Conservation (phyloP, 805 yeast species). For the Starmerella sirachaensis region DNA sequence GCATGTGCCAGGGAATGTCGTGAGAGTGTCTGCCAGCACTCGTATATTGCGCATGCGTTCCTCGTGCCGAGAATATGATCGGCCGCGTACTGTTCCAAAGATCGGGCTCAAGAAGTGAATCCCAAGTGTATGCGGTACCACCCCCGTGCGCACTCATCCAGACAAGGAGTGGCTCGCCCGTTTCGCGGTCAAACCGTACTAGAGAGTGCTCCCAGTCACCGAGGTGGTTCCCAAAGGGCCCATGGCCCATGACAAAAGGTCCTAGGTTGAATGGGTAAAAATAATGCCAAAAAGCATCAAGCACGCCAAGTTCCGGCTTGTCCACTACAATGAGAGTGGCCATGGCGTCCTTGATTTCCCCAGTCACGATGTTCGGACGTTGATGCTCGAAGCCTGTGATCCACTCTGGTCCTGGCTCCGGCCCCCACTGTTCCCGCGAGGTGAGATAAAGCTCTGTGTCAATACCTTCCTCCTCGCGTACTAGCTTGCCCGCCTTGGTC, state of each 20-base stretch:
- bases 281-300: constrained; percentile 93
- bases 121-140: constrained; percentile 75
- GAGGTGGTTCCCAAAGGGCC: constrained; percentile 93
- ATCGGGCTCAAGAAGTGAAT: constrained; percentile 45
- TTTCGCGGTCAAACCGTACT: constrained; percentile 51
- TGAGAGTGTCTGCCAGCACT: constrained; percentile 94
- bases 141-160: constrained; percentile 99
- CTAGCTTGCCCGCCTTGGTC: constrained; percentile 4
- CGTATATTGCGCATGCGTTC: constrained; percentile 95
- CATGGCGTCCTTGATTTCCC: constrained; percentile 64
- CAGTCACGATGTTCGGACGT: constrained; percentile 58
- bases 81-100: constrained; percentile 40
- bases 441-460: constrained; percentile 42
- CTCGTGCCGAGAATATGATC: constrained; percentile 77
- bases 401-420: constrained; percentile 52
- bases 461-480: constrained; percentile 27
- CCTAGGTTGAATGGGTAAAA: constrained; percentile 91
- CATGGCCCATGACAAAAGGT: constrained; percentile 93
- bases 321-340: constrained; percentile 74
- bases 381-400: constrained; percentile 53
- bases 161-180: constrained; percentile 66
- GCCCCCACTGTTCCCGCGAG: constrained; percentile 55
- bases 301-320: constrained; percentile 65
- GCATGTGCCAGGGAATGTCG: constrained; percentile 82
- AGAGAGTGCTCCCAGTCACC: constrained; percentile 98